Evolutionary conservation across 2,329 filamentous ascomycete species (phyloP), one percentile per base, ranked within the genome.

Genomic region (Trichoderma brevicompactum): DNA sequence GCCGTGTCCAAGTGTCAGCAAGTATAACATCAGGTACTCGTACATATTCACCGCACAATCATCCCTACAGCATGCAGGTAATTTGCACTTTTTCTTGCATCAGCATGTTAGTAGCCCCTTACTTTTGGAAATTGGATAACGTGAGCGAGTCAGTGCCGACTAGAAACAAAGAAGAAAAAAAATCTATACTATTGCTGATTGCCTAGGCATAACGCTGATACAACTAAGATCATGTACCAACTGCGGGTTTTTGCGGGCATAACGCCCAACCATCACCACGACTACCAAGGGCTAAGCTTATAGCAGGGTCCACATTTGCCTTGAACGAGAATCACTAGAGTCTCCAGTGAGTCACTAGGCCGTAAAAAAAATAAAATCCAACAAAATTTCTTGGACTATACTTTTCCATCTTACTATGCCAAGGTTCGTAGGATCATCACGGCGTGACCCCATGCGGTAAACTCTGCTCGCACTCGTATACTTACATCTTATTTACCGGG

Each of bases 281-380:
- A 54, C 55, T 38, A 48, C 32, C 41, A 36, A n/a, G 32, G 43
- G 55, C 55, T 59, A 62, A 52, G 46, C 48, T 23, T 32, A 38
- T 23, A 32, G 28, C n/a, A 63, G 48, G 48, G 38, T 52, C 49
- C 48, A 28, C n/a, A 8, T 15, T 34, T 63, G 49, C 17, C 60
- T 43, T 17, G 2, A 54, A 46, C n/a, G 5, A 49, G 60, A 32
- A 63, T 63, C 60, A 49, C 36, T 9, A n/a, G 5, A 12, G 17
- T 13, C 48, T 9, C 60, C 41, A 19, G 32, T 63, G 60, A 63
- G 28, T 63, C 60, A 63, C 49, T 63, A 63, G 60, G 38, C 59
- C 28, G 15, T 46, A 46, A 46, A 46, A 46, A 10, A 38, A 38
- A 38, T 4, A 28, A 28, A 28, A 28, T 28, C 23, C 13, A 49